Base-by-base conservation (phyloP, 2,329 filamentous ascomycete genomes). In the Fusarium abutilonis region DNA sequence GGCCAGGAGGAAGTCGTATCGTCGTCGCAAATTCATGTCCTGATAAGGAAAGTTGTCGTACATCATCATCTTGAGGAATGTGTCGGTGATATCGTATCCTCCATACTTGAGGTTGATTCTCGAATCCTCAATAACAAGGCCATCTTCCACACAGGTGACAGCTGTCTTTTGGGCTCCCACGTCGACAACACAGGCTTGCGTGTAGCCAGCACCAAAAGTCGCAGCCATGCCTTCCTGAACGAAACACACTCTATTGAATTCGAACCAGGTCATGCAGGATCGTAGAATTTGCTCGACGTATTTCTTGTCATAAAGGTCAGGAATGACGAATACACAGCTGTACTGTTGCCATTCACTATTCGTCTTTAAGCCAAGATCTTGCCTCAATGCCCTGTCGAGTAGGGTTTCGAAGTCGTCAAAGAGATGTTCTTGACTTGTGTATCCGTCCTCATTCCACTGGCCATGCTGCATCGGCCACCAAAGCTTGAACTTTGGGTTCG, bases 131-230 rank as follows among this genome's bases (percentile, higher is more conserved):
- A 97, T 85, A 72, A 92, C 93, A 77, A 99, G 90, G 2, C 95
- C 95, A 75, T 99, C 95, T 70, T 99, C 95, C 10, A 99, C 93
- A 68, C 95, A 99, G 61, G 93, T 94, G 29, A 99, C 90, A 0
- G 95, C 96, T 1, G 95, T 98, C 82, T 99, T 99, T 74, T 98
- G 93, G 1, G 95, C 94, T 11, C 95, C 95, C 53, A 99, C 90
- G 73, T 99, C 95, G 10, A 99, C 93, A 52, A 99, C 93, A 69
- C 95, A 99, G 17, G 92, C 91, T 61, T 91, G 92, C 1, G 93
- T 96, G 72, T 96, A 97, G 8, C 95, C 95, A 4, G 94, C 95
- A 11, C 95, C 95, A 74, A 97, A 99, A 0, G 93, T 95, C 4
- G 93, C 94, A 1, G 94, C 93, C 72, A 98, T 86, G 71, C 93